Percentiles rank a stretch among this genome's conserved stretches.
phyloP scores from a whole-genome alignment of 192 early-diverging fungal species.

The Cladochytrium replicatum region DNA sequence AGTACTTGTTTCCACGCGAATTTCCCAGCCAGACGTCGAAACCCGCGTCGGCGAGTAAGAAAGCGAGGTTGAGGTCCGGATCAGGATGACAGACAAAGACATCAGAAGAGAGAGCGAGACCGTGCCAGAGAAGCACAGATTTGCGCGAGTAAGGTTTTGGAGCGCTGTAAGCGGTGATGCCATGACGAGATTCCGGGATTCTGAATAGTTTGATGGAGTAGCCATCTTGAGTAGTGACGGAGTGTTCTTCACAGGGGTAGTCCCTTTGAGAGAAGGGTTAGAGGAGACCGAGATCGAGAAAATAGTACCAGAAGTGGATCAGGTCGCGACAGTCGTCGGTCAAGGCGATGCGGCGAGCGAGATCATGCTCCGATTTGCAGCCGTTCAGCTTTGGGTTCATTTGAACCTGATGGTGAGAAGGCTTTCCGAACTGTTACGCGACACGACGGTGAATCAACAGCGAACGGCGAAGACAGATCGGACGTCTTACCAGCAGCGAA shows the following conservation, averaged over 20 bases:
- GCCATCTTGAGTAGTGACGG: slow-evolving; percentile 66
- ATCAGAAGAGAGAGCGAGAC: slow-evolving; percentile 75
- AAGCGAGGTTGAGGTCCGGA: slow-evolving; percentile 62
- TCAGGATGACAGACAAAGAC: slow-evolving; percentile 76
- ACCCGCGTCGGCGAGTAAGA: slow-evolving; percentile 60
- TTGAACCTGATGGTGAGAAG: no score
- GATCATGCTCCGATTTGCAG: no score
- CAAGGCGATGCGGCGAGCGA: no score
- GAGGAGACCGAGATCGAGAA: no score
- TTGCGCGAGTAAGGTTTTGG: slow-evolving; percentile 21
- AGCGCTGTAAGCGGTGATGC: slow-evolving; percentile 17
- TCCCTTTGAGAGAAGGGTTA: no score
- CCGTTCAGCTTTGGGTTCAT: no score
- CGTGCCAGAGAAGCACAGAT: slow-evolving; percentile 80
- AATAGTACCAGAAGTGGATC: no score
- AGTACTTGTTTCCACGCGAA: slow-evolving; percentile 77
- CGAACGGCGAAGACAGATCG: no score
- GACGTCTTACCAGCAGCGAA: no score
- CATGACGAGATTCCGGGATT: slow-evolving; percentile 38
- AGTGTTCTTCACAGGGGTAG: slow-evolving; percentile 68
- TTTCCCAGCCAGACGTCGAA: slow-evolving; percentile 93
- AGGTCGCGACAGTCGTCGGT: no score
- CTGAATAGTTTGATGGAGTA: slow-evolving; percentile 68
- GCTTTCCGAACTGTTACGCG: no score
- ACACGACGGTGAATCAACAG: no score